Base-by-base conservation (phyloP, 2,329 filamentous ascomycete species). In the Hymenoscyphus infarciens region DNA sequence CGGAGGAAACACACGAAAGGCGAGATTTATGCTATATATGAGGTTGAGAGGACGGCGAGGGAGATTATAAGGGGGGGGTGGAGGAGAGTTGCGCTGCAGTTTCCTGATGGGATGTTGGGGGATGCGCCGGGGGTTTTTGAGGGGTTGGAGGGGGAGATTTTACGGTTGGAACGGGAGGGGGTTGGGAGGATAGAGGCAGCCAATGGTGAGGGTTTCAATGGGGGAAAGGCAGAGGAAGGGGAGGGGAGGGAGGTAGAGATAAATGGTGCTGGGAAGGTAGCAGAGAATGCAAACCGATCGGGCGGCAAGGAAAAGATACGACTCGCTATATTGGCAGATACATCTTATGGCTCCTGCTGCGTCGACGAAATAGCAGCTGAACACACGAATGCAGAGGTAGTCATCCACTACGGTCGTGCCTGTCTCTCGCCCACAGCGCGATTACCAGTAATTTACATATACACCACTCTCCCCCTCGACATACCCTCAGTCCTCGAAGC, bases 281-380 rank as follows among this genome's bases (percentile, higher is more conserved):
- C 10, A 25, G 5, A 22, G 8, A 25, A 22, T n/a, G 42, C 2
- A 8, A 22, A 7, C 27, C 27, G 27, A 25, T 59, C 63, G 10
- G 56, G 42, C 16, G 31, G 15, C 4, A 27, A 6, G 27, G 29
- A 35, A 57, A 70, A 80, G 35, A 71, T 63, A 49, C 63, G 63
- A 45, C 81, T 98, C 59, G 96, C 90, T 70, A 93, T 99, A 64
- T 80, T 99, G 19, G 95, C 89, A 35, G 95, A 99, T 75, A 98
- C 95, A 2, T 97, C 94, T 1, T 99, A 98, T 76, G 96, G 95
- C 64, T 89, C 94, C 0, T 99, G 95, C 77, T 99, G 95, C 72
- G 93, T 98, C 19, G 95, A 99, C 72, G 95, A 99, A 78, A 88
- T 98, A 49, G 95, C 95, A 0, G 95, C 95, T 2, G 93, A 99